Evolutionary conservation across 2,329 filamentous ascomycete species (phyloP).

Genomic region (Pseudogymnoascus sp.): DNA sequence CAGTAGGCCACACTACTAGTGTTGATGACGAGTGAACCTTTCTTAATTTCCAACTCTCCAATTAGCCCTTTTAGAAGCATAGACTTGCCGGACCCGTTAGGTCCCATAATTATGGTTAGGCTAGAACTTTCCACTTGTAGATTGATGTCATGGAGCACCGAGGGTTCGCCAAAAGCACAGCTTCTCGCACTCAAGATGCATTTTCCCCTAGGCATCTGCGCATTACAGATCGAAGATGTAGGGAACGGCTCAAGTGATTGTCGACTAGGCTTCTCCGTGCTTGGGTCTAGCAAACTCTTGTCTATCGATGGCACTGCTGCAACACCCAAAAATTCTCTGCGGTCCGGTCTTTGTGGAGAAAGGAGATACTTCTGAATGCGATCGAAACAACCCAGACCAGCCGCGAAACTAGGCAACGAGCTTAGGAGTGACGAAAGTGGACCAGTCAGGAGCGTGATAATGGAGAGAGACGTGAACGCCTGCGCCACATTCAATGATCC

Average conservation of each 20-base stretch:
- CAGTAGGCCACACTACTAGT: constrained; percentile 13
- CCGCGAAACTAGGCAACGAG: not conserved
- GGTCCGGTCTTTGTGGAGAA: not conserved
- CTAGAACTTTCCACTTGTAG: constrained; percentile 9
- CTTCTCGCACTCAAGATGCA: not conserved
- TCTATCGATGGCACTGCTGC: not conserved
- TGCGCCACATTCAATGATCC: constrained; percentile 8
- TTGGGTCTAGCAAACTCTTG: not conserved
- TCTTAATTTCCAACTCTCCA: constrained; percentile 10
- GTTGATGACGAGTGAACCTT: constrained; percentile 10
- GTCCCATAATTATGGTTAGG: constrained; percentile 14
- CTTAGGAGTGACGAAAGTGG: not conserved
- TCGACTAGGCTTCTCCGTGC: not conserved
- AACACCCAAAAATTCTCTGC: not conserved
- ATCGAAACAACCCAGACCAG: constrained; percentile 6
- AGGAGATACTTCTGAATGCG: constrained; percentile 9
- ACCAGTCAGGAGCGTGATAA: constrained; percentile 2
- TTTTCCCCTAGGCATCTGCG: not conserved
- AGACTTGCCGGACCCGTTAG: constrained; percentile 20
- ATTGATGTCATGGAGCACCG: constrained; percentile 10
- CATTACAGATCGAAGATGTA: not conserved
- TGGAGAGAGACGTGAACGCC: constrained; percentile 8
- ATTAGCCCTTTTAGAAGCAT: constrained; percentile 16
- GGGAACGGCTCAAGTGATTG: not conserved
- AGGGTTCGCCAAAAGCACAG: not conserved